Evolutionary conservation across 192 early-diverging fungal species (phyloP).

Genomic region (Coemansia sp.): DNA sequence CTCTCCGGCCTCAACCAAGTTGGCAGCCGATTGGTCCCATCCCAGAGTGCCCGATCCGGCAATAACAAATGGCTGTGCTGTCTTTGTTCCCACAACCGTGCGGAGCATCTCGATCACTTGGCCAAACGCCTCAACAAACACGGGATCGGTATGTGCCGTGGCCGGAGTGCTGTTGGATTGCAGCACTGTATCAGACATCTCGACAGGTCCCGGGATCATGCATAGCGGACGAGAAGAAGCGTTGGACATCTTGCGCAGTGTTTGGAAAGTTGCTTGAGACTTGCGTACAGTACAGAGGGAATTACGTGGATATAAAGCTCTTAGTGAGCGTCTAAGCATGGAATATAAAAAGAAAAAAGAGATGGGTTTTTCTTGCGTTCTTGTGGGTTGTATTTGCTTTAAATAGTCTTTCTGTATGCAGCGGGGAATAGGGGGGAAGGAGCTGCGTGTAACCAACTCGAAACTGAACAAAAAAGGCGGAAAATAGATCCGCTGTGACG

Average conservation of each 20-base stretch:
- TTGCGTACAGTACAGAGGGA: not conserved
- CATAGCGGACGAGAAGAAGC: constrained; percentile 68
- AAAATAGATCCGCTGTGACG: too few species aligned
- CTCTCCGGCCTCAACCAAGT: constrained; percentile 86
- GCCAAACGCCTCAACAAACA: constrained; percentile 85
- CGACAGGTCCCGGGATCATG: constrained; percentile 96
- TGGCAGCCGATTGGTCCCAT: constrained; percentile 94
- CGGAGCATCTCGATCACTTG: constrained; percentile 81
- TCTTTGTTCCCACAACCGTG: constrained; percentile 72
- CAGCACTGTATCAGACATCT: constrained; percentile 88
- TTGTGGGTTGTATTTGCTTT: too few species aligned
- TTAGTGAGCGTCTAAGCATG: constrained; percentile 6
- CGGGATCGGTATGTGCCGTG: constrained; percentile 87
- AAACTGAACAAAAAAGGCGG: too few species aligned
- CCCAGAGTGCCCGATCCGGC: constrained; percentile 96
- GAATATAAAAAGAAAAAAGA: not conserved
- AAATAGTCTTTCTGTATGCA: too few species aligned
- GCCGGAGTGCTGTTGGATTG: constrained; percentile 83
- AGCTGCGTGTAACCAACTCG: too few species aligned
- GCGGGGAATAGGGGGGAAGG: too few species aligned
- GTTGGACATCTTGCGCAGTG: constrained; percentile 16
- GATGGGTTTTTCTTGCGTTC: not conserved
- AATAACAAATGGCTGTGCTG: constrained; percentile 89
- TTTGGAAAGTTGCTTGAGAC: not conserved
- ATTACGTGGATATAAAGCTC: not conserved